Evolutionary conservation across 2,329 filamentous ascomycete species (phyloP), one percentile per base, ranked within the genome.

Genomic region (Helotiales sp.): DNA sequence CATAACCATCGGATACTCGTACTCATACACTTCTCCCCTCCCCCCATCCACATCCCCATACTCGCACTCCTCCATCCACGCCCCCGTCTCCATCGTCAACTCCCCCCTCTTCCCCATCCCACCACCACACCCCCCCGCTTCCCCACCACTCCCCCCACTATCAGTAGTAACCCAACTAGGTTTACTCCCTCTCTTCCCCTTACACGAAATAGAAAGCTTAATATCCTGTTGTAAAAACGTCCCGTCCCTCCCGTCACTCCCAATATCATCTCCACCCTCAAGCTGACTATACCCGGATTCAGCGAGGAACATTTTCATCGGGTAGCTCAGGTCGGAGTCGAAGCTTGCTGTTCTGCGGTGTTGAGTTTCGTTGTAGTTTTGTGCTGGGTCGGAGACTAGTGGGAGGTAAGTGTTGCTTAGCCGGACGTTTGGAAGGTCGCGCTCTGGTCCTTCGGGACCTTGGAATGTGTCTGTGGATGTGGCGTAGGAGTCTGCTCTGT

Each of bases 371-470:
- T 15, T 15, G 3, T n/a, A n/a, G 40, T 60, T 60, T 3, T 57
- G 31, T 3, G 64, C 58, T 5, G 52, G n/a, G 5, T 42, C 51
- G 1, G 61, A 57, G 1, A n/a, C 52, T 7, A 65, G 19, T 8
- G 59, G 54, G 13, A 64, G 60, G 30, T 53, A 64, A n/a, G 19
- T 27, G 34, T 62, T 55, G 3, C 24, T 44, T 10, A 59, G 8
- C 30, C 54, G 34, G 3, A 63, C 30, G 15, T 64, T 55, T n/a
- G 64, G 67, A 19, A 61, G 31, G 6, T 59, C 44, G 15, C 34
- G 52, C 46, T 67, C 66, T 3, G 62, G 62, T 1, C 63, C 67
- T 48, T 69, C 67, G 15, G 62, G 66, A 8, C 46, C 56, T 5
- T 48, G 49, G 9, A 31, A 36, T 2, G 57, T 59, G 24, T 40